Evolutionary conservation across 2,329 filamentous ascomycete species (phyloP).

Genomic region (Aspergillus awamori): DNA sequence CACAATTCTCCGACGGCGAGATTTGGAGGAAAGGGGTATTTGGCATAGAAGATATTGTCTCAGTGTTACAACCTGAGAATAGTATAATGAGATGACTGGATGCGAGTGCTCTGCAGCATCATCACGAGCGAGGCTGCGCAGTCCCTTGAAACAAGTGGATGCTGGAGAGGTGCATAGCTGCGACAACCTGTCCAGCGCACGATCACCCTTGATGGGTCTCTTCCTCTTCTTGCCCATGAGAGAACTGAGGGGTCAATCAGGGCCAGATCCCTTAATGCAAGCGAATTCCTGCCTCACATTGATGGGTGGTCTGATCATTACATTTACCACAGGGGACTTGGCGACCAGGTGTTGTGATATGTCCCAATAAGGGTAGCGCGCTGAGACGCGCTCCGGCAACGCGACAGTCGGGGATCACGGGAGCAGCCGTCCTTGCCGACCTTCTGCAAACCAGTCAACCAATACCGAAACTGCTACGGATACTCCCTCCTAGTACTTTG

Average conservation of each 20-base stretch:
- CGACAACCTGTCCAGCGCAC: constrained; percentile 19
- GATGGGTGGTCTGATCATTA: not conserved
- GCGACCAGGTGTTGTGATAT: not conserved
- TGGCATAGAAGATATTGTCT: constrained; percentile 69
- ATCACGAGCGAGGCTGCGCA: constrained; percentile 14
- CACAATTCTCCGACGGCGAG: constrained; percentile 50
- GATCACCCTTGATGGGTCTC: constrained; percentile 35
- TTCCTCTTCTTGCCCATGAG: constrained; percentile 43
- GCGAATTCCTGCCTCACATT: not conserved
- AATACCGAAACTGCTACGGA: too few species aligned
- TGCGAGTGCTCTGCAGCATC: constrained; percentile 44
- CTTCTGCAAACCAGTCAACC: too few species aligned
- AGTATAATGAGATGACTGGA: constrained; percentile 70
- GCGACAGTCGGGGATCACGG: not conserved
- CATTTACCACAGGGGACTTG: not conserved
- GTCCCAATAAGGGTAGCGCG: constrained; percentile 4
- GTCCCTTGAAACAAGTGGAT: constrained; percentile 23
- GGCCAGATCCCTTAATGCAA: not conserved
- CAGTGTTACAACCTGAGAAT: constrained; percentile 66
- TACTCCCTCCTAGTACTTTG: too few species aligned
- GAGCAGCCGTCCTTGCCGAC: not conserved
- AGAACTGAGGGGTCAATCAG: not conserved
- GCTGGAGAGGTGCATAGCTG: constrained; percentile 31
- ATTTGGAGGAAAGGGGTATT: constrained; percentile 67
- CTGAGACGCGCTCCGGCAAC: not conserved